Evolutionary conservation across 345 rosid genomes (phyloP).

Genomic region (Acer campestre): DNA sequence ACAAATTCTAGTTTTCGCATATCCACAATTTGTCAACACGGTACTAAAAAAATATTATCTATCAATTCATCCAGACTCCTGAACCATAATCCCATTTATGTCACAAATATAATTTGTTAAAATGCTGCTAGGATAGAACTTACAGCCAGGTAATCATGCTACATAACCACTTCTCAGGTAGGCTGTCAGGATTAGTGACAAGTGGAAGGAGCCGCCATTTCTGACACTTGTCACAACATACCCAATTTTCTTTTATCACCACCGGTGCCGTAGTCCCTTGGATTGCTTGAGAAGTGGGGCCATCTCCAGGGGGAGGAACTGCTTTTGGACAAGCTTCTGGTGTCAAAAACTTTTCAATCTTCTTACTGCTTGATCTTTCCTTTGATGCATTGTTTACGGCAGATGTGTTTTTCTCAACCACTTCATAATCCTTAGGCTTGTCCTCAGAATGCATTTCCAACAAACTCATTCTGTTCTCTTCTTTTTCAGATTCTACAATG

Average conservation of each 20-base stretch:
- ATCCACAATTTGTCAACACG: neutral
- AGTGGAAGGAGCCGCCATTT: slow-evolving; percentile 92
- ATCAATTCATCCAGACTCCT: slow-evolving; percentile 7
- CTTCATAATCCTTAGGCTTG: slow-evolving; percentile 35
- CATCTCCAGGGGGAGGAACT: slow-evolving; percentile 34
- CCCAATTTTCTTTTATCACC: slow-evolving; percentile 77
- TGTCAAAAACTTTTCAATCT: slow-evolving; percentile 30
- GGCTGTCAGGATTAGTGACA: slow-evolving; percentile 58
- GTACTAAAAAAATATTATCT: slow-evolving; percentile 7
- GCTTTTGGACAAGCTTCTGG: slow-evolving; percentile 36
- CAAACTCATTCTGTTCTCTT: slow-evolving; percentile 49
- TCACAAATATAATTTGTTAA: neutral
- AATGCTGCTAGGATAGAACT: slow-evolving; percentile 43
- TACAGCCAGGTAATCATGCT: slow-evolving; percentile 98
- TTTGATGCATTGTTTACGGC: slow-evolving; percentile 32
- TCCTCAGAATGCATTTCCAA: slow-evolving; percentile 37
- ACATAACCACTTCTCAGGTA: slow-evolving; percentile 96
- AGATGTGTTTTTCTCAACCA: slow-evolving; percentile 43
- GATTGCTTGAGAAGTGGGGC: slow-evolving; percentile 46
- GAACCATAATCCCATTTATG: neutral
- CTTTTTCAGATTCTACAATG: slow-evolving; percentile 53
- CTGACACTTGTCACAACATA: slow-evolving; percentile 85
- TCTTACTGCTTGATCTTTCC: slow-evolving; percentile 47
- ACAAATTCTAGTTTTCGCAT: neutral
- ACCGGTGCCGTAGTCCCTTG: slow-evolving; percentile 46